Conservation (phyloP, 2,329 filamentous ascomycete species). For the Penicillium sp. region DNA sequence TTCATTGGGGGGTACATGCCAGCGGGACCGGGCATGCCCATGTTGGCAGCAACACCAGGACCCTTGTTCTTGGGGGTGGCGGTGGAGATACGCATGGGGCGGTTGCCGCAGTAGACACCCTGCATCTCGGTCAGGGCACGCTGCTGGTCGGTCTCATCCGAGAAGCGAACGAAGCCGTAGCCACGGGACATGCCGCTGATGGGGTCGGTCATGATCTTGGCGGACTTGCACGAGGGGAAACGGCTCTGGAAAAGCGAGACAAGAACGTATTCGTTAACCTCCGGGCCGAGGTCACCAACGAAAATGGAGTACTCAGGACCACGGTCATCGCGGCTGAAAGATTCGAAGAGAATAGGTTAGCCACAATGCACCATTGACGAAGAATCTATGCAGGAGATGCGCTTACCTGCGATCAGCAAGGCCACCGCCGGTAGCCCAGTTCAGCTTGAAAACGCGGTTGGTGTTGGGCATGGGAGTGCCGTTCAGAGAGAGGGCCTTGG, state of each 20-base stretch:
- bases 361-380: not conserved
- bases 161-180: constrained; percentile 97
- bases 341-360: constrained; percentile 2
- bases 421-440: constrained; percentile 97
- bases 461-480: constrained; percentile 90
- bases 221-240: constrained; percentile 96
- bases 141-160: constrained; percentile 93
- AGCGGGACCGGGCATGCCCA: constrained; percentile 54
- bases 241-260: constrained; percentile 96
- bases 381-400: constrained; percentile 12
- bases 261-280: constrained; percentile 97
- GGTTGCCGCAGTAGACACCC: constrained; percentile 97
- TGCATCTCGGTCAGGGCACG: constrained; percentile 97
- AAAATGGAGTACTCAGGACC: constrained; percentile 97
- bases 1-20: constrained; percentile 69
- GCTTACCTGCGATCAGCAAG: constrained; percentile 85
- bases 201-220: constrained; percentile 99
- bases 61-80: constrained; percentile 91
- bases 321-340: constrained; percentile 74
- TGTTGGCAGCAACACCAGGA: constrained; percentile 54
- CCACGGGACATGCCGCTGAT: constrained; percentile 97
- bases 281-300: constrained; percentile 93
- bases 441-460: constrained; percentile 93
- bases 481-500: constrained; percentile 87
- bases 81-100: constrained; percentile 97